A percentile compares a stretch with the other conserved stretches of the same genome.
Conservation (phyloP, 1,139 yeast genomes). For the Lodderomyces beijingensis region DNA sequence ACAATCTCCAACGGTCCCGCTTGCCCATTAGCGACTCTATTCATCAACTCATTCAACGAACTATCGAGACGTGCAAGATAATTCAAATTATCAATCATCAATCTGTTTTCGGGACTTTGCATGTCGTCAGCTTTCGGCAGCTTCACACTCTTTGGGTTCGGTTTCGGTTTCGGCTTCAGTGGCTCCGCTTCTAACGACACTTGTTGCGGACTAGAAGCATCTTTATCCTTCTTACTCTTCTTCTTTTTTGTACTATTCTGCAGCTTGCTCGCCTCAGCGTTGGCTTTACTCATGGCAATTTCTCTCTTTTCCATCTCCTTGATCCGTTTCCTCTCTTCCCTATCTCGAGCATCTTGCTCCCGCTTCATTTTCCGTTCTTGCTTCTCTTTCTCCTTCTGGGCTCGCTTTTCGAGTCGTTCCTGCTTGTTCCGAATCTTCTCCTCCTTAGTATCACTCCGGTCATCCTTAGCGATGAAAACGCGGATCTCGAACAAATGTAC, state of each 20-base stretch:
- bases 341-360: constrained; percentile 5
- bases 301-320: constrained; percentile 6
- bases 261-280: not conserved
- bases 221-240: not conserved
- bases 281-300: not conserved
- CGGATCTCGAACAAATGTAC: constrained; percentile 80
- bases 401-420: constrained; percentile 20
- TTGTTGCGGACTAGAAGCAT: not conserved
- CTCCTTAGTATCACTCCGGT: constrained; percentile 34
- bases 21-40: constrained; percentile 74
- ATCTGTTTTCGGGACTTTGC: constrained; percentile 62
- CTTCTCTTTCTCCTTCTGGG: constrained; percentile 8
- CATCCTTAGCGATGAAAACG: constrained; percentile 79
- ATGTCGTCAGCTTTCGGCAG: constrained; percentile 30
- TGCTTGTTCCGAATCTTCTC: constrained; percentile 32
- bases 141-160: not conserved
- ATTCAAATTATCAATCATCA: constrained; percentile 80
- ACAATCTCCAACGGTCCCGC: constrained; percentile 69
- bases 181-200: not conserved
- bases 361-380: constrained; percentile 5
- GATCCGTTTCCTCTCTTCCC: constrained; percentile 11
- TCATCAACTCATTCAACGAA: constrained; percentile 67
- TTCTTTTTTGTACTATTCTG: constrained; percentile 2
- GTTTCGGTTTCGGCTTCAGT: not conserved
- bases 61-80: constrained; percentile 73